These are phyloP conservation scores for Collybia nuda DNA, from an alignment of 768 basidiomycete species.

Conservation along the genomic window DNA sequence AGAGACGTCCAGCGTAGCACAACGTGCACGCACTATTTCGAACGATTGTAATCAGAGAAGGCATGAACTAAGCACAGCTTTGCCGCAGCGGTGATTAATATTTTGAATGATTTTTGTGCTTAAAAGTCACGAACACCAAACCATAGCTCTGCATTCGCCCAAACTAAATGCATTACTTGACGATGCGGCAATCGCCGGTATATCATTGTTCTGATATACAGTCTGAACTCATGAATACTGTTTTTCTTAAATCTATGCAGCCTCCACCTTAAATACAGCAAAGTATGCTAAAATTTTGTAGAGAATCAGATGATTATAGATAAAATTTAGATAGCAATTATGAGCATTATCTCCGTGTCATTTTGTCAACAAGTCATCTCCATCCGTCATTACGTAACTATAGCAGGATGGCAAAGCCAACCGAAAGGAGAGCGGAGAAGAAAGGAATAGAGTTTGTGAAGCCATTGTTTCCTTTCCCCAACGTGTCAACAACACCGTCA, in stretches of 20 bases:
- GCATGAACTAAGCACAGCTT: constrained; percentile 23
- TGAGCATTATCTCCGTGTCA: constrained; percentile 9
- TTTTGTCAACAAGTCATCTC: constrained; percentile 10
- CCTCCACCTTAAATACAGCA: too few species aligned
- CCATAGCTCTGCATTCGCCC: not conserved
- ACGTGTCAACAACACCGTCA: constrained; percentile 32
- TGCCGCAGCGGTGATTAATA: not conserved
- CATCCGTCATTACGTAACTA: constrained; percentile 9
- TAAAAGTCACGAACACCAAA: not conserved
- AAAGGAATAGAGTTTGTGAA: constrained; percentile 10
- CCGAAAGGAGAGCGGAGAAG: constrained; percentile 7
- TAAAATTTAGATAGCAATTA: not conserved
- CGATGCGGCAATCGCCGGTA: constrained; percentile 17
- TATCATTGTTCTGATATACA: not conserved
- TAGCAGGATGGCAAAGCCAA: constrained; percentile 9
- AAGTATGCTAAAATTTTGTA: too few species aligned
- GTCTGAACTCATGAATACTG: not conserved
- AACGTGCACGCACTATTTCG: constrained; percentile 36
- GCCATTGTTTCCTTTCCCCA: constrained; percentile 2
- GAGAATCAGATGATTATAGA: not conserved
- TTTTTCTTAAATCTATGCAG: too few species aligned
- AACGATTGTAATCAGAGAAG: constrained; percentile 42
- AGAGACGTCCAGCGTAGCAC: not conserved
- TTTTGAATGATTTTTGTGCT: not conserved
- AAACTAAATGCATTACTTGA: not conserved